phyloP scores from a whole-genome alignment of 441 rosid species.

The Corymbia calophylla region DNA sequence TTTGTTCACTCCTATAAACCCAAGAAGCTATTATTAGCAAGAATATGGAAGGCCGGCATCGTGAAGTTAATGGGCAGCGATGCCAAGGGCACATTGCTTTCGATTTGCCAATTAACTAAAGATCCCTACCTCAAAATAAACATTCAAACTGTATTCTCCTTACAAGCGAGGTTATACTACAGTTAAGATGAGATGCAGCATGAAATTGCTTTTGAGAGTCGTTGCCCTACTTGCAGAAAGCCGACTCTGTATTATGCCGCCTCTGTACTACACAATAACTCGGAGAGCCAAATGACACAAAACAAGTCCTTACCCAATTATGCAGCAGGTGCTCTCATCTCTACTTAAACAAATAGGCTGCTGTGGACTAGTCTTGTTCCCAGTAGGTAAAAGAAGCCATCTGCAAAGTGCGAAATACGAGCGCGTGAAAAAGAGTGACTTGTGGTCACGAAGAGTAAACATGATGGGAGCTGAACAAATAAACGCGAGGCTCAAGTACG shows the following conservation, averaged over 20 bases:
- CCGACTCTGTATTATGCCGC: neutral
- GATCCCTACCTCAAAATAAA: too few relatives aligned
- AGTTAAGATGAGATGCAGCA: neutral
- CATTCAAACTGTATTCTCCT: neutral
- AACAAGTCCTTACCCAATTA: slow-evolving; percentile 49
- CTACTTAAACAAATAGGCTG: slow-evolving; percentile 44
- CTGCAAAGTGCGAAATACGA: slow-evolving; percentile 19
- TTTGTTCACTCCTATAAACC: slow-evolving; percentile 44
- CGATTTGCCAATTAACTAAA: neutral
- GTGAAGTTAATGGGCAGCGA: neutral
- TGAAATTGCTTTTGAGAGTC: neutral
- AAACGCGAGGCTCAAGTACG: slow-evolving; percentile 7
- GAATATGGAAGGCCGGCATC: neutral
- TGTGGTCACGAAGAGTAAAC: neutral
- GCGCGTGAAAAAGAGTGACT: neutral
- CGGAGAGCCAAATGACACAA: neutral
- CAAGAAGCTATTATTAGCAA: neutral
- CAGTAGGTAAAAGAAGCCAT: slow-evolving; percentile 65
- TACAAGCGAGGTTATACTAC: neutral
- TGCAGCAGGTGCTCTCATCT: slow-evolving; percentile 48
- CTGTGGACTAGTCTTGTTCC: slow-evolving; percentile 30
- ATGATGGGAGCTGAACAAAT: neutral
- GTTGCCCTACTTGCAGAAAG: neutral
- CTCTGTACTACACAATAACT: neutral
- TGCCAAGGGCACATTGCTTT: neutral